phyloP scores from a whole-genome alignment of 495 filamentous ascomycete genomes.

The Mytilinidion resinicola region DNA sequence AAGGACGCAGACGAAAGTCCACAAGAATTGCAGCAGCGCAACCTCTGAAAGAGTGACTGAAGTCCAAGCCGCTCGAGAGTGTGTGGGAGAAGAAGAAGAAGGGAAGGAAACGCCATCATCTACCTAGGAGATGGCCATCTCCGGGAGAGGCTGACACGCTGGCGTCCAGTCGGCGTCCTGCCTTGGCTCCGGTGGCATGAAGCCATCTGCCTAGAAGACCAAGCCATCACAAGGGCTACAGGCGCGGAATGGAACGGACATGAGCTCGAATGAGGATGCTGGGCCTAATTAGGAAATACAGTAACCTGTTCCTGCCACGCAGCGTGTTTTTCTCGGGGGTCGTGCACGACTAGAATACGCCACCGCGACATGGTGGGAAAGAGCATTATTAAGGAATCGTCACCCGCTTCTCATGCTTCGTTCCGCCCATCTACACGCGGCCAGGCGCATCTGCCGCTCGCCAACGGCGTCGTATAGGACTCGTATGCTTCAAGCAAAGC shows the following conservation, averaged over 20 bases:
- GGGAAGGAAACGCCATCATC: constrained; percentile 11
- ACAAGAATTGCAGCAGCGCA: constrained; percentile 7
- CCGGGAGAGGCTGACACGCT: constrained; percentile 3
- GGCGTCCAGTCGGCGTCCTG: neutral
- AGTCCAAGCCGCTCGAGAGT: constrained; percentile 5
- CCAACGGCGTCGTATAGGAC: no score
- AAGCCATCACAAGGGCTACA: neutral
- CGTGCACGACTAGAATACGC: no score
- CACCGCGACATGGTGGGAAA: no score
- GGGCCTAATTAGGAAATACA: neutral
- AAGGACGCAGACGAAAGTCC: constrained; percentile 31
- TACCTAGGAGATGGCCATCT: constrained; percentile 7
- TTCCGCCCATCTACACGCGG: no score
- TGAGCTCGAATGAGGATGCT: neutral
- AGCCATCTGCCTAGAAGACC: constrained; percentile 7
- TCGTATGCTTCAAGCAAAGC: no score
- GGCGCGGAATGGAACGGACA: neutral
- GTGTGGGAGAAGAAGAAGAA: neutral
- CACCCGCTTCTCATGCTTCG: no score
- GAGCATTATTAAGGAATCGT: no score
- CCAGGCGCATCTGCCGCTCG: no score
- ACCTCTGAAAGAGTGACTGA: constrained; percentile 3
- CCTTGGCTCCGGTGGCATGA: constrained; percentile 4
- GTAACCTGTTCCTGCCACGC: neutral
- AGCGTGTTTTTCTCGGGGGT: no score